Conservation (phyloP, 2,329 filamentous ascomycete genomes). For the Dendryphion nanum region DNA sequence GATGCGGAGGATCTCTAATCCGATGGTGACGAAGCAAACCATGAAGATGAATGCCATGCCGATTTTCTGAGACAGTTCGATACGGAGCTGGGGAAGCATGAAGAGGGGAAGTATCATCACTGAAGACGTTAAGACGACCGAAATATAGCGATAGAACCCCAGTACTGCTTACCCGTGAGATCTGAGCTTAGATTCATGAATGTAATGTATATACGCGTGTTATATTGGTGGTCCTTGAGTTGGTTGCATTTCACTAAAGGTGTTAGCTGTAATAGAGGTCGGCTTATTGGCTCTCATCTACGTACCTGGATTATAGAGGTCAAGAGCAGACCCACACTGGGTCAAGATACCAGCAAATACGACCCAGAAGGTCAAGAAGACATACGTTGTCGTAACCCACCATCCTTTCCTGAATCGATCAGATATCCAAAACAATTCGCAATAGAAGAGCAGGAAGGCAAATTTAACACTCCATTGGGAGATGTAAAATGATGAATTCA, state of each 20-base stretch:
- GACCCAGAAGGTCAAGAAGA: not conserved
- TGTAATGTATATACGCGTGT: not conserved
- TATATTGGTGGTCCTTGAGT: not conserved
- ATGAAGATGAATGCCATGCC: conserved; percentile 6
- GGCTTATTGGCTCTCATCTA: not conserved
- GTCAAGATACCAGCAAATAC: conserved; percentile 1
- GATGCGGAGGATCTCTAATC: conserved; percentile 5
- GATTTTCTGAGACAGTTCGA: conserved; percentile 4
- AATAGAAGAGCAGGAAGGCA: conserved; percentile 7
- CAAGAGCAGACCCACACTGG: conserved; percentile 1
- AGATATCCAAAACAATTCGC: conserved; percentile 5
- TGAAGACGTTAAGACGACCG: conserved; percentile 1
- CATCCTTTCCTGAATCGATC: conserved; percentile 2
- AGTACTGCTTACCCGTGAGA: not conserved
- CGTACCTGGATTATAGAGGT: conserved; percentile 3
- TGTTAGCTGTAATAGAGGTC: not conserved
- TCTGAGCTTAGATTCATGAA: not conserved
- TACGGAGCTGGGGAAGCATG: conserved; percentile 3
- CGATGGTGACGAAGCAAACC: conserved; percentile 7
- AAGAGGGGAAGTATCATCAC: conserved; percentile 5
- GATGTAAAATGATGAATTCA: conserved; percentile 4
- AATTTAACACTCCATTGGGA: conserved; percentile 4
- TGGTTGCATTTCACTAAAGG: not conserved
- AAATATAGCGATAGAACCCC: not conserved
- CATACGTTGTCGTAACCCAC: conserved; percentile 3